Conservation (phyloP, 2,329 filamentous ascomycete genomes). For the Paecilomyces sp. region DNA sequence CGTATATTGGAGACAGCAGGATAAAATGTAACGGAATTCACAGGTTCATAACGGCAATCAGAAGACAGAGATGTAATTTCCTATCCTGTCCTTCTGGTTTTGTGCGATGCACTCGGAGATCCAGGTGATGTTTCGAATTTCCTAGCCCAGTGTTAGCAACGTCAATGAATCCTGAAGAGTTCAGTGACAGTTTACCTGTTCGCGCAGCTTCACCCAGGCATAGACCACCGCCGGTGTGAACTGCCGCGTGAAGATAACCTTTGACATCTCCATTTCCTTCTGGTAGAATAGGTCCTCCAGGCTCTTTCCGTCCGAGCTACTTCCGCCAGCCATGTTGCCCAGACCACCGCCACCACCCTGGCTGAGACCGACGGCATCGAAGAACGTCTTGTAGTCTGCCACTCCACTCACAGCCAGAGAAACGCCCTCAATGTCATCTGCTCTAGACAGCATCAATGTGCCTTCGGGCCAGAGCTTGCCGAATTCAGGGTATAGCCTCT, state of each 20-base stretch:
- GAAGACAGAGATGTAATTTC: conserved; percentile 98
- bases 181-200: conserved; percentile 63
- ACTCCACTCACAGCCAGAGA: conserved; percentile 89
- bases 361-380: conserved; percentile 79
- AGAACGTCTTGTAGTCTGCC: conserved; percentile 89
- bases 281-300: conserved; percentile 98
- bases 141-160: conserved; percentile 47
- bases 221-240: conserved; percentile 95
- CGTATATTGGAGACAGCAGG: not conserved
- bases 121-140: conserved; percentile 99
- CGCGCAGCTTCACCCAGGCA: conserved; percentile 93
- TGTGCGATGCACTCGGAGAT: conserved; percentile 99
- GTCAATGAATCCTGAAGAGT: not conserved
- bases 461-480: conserved; percentile 91
- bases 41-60: conserved; percentile 36
- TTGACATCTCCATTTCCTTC: conserved; percentile 98
- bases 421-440: conserved; percentile 92
- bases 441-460: conserved; percentile 85
- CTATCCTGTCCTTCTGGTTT: conserved; percentile 98
- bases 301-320: conserved; percentile 76
- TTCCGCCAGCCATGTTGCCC: conserved; percentile 77
- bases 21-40: conserved; percentile 4
- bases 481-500: conserved; percentile 91
- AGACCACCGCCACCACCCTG: conserved; percentile 65
- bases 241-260: conserved; percentile 88